Percentiles rank a stretch among this genome's conserved stretches.
Conservation (phyloP, 2,329 filamentous ascomycete genomes). For the Bipolaris cookei region DNA sequence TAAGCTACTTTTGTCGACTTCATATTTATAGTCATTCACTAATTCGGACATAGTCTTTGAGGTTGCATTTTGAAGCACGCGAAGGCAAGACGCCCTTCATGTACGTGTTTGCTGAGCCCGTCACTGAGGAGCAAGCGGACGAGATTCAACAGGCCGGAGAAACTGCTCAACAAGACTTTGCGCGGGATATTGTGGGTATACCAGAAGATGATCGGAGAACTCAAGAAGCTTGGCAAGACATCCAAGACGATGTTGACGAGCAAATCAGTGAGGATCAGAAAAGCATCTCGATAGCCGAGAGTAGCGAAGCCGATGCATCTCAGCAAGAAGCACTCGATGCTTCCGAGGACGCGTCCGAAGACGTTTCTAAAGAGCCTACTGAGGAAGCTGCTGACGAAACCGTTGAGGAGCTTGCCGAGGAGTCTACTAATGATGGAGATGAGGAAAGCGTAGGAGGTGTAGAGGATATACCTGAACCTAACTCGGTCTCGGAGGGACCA, state of each 20-base stretch:
- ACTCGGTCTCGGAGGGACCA: constrained; percentile 26
- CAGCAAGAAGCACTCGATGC: constrained; percentile 2
- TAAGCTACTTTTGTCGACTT: constrained; percentile 29
- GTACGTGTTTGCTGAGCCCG: constrained; percentile 89
- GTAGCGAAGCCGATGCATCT: constrained; percentile 12
- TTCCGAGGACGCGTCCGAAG: background rate
- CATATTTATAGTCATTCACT: constrained; percentile 2
- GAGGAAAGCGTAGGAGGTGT: constrained; percentile 1
- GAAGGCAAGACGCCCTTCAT: constrained; percentile 68
- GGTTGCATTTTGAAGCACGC: constrained; percentile 82
- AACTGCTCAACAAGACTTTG: constrained; percentile 70
- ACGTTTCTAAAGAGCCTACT: background rate
- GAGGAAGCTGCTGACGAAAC: background rate
- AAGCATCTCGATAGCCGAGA: constrained; percentile 16
- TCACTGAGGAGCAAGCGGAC: constrained; percentile 73
- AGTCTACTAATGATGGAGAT: background rate
- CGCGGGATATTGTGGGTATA: constrained; percentile 64
- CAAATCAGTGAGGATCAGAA: constrained; percentile 38
- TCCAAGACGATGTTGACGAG: constrained; percentile 43
- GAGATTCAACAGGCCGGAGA: constrained; percentile 73
- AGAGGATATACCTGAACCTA: background rate
- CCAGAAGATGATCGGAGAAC: constrained; percentile 36
- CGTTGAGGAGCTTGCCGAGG: background rate
- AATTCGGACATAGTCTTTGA: constrained; percentile 62
- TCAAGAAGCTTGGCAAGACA: constrained; percentile 41